Base-by-base conservation (phyloP, 768 basidiomycete species). In the Boletus sensibilis region DNA sequence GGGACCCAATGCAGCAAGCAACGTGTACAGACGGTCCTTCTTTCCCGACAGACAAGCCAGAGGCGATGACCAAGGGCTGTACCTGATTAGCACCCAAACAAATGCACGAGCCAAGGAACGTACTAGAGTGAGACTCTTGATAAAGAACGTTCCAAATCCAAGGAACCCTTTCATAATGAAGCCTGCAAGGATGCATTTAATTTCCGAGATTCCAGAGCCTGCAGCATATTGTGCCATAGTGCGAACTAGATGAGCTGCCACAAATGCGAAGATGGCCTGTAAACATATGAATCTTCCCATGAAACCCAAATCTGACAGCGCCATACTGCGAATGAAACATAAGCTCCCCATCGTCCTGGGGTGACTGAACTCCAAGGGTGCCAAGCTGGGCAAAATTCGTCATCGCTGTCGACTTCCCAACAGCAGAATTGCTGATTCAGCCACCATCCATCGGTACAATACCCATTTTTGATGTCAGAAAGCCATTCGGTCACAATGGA, bases 21-120 rank as follows among this genome's bases (percentile, higher is more conserved):
- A 98, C 90, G 68, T 99, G 97, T 1, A 99, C 97, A 2, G 94
- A 96, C 0, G 97, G 97, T 0, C 97, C 97, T 74, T 99, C 97
- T 72, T 98, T 99, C 7, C 97, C 97, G 21, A 98, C 94, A 5
- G 94, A 95, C 48, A 98, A 75, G 1, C 97, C 97, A 25, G 96
- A 98, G 7, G 94, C 96, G 62, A 99, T 98, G 38, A 96, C 91
- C 33, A 99, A 78, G 27, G 97, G 97, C 96, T 99, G 61, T 21
- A 54, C 50, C 58, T 55, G 55, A 61, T 74, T 43, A 62, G 33
- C 55, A 53, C 35, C 25, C 21, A 23, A 35, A 18, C 43, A 49
- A 49, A 29, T 42, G 34, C n/a, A 52, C 34, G 38, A 54, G 41
- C 18, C 0, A 51, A 38, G 25, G 10, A 21, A 76, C 89, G 62